These are phyloP conservation scores for Pelargonium fulgidum DNA, from an alignment of 441 rosid genomes.

Conservation along the genomic window DNA sequence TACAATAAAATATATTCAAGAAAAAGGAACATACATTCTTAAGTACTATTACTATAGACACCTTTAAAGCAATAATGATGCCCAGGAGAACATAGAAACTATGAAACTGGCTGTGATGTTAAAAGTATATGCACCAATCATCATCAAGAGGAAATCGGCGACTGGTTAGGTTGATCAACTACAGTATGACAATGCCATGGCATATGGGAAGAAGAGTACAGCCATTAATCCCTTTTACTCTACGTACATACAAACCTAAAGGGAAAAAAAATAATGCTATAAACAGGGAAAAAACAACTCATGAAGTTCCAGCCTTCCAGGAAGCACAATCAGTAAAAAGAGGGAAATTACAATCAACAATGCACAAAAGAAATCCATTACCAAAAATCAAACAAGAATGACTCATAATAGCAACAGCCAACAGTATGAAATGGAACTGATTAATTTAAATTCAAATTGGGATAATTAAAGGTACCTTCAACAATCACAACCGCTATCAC, in stretches of 20 bases:
- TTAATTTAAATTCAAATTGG: constrained; percentile 12
- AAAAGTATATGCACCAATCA: not conserved
- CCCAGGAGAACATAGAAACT: not conserved
- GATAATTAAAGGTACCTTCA: constrained; percentile 56
- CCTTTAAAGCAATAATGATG: not conserved
- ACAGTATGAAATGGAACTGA: constrained; percentile 5
- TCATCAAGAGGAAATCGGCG: not conserved
- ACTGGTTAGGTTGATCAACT: no score
- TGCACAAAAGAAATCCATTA: not conserved
- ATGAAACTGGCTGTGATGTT: not conserved
- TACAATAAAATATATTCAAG: not conserved
- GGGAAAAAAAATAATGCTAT: no score
- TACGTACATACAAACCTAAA: no score
- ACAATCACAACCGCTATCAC: constrained; percentile 97
- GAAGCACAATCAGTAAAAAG: no score
- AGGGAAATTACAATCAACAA: no score
- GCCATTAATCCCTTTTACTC: no score
- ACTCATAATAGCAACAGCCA: constrained; percentile 16
- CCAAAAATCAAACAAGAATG: not conserved
- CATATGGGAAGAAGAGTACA: no score
- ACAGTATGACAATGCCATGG: no score
- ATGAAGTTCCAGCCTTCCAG: no score
- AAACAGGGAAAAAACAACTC: no score
- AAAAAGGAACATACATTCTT: not conserved
- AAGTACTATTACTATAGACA: not conserved